Evolutionary conservation across 2,329 filamentous ascomycete species (phyloP), one percentile per base, ranked within the genome.

Genomic region (Colletotrichum navitas): DNA sequence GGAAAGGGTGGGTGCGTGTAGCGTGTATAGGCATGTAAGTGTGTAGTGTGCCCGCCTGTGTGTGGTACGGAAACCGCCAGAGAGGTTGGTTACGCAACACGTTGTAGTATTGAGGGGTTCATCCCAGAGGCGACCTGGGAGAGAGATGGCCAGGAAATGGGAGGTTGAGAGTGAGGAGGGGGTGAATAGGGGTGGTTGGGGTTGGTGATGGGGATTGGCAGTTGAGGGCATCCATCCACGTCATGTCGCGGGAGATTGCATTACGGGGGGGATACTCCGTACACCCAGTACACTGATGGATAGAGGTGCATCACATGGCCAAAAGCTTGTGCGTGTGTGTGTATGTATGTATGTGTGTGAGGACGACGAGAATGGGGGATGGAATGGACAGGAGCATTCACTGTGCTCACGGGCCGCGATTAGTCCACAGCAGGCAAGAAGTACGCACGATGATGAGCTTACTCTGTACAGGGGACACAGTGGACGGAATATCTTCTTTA

Each of bases 231-330:
- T 45, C 24, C 51, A 41, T 66, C 32, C 55, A 66, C 63, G 54
- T 60, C 54, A 66, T 21, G 63, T 61, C 26, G 21, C 26, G 52
- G 47, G 47, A 54, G 64, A 61, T 60, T 61, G 55, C 47, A 61
- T 66, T 60, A 59, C 16, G 24, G 49, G 41, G 24, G 21, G 7
- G 7, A 10, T 34, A 34, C 32, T 6, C 32, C 4, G 32, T 3
- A 43, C 18, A 21, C 41, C 1, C 39, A 41, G 41, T 6, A 43
- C 18, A 43, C 41, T 1, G 41, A 43, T 3, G 41, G 41, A 41
- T 18, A 29, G 29, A 29, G 43, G 18, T 43, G 29, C 51, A 58
- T 65, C 39, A 47, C 51, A 56, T 64, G 62, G 36, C 16, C 16
- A 43, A 16, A 16, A 16, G 34, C 29, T 11, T 39, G 36, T 10